Conservation (phyloP, 208 protist genomes). For the Kentomonas sorsogonicus region DNA sequence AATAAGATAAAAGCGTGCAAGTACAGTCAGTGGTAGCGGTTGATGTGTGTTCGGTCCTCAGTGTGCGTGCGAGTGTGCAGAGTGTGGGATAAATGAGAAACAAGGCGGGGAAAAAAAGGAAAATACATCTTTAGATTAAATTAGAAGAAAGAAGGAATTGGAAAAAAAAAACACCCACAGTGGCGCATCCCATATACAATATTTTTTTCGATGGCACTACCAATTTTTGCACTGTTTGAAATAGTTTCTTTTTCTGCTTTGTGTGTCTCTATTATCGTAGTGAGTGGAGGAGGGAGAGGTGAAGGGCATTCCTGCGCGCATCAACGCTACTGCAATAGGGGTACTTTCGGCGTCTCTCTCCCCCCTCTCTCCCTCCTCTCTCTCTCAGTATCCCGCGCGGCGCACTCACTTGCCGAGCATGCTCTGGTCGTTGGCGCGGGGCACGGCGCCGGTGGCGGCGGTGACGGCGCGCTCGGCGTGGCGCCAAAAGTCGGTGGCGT, state of each 20-base stretch:
- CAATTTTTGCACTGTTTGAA: not conserved
- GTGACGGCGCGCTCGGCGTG: slow-evolving; percentile 75
- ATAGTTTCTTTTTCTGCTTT: not conserved
- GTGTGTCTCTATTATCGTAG: no score
- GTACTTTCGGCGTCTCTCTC: no score
- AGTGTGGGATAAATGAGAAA: not conserved
- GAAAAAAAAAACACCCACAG: slow-evolving; percentile 2
- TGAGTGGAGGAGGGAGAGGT: no score
- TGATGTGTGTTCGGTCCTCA: not conserved
- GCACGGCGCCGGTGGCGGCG: slow-evolving; percentile 67
- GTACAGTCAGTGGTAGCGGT: not conserved
- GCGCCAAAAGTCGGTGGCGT: slow-evolving; percentile 88
- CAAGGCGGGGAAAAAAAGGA: slow-evolving; percentile 2
- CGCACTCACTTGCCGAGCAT: slow-evolving; percentile 56
- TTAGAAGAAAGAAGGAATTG: no score
- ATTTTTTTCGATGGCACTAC: not conserved
- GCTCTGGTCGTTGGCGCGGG: slow-evolving; percentile 74
- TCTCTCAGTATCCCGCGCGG: not conserved
- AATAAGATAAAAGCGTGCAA: not conserved
- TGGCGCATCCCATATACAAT: slow-evolving; percentile 3
- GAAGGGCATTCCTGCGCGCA: no score
- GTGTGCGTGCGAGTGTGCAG: not conserved
- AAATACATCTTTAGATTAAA: not conserved
- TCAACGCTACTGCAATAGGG: no score
- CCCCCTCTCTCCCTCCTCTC: no score